Percentiles rank a stretch among this genome's conserved stretches.
Conservation (phyloP, 345 rosid species). For the Brassica juncea region DNA sequence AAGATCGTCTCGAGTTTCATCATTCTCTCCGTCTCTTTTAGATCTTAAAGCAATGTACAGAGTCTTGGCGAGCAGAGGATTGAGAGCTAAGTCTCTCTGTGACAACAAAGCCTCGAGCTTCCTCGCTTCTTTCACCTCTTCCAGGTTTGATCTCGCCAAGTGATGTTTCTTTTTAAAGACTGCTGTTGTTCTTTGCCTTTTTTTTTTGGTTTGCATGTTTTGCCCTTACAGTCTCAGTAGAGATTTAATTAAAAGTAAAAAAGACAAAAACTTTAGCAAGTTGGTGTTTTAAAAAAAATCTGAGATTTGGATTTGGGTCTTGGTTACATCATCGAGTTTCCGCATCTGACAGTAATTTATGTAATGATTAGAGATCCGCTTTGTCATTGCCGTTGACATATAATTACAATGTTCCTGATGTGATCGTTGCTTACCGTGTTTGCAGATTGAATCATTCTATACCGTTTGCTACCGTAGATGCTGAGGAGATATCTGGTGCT, state of each 20-base stretch:
- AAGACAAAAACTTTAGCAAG: slow-evolving; percentile 29
- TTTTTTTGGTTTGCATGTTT: slow-evolving; percentile 21
- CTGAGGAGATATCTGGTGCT: slow-evolving; percentile 79
- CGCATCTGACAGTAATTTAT: slow-evolving; percentile 18
- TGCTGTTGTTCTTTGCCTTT: not conserved
- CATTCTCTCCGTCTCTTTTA: slow-evolving; percentile 28
- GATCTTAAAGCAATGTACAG: slow-evolving; percentile 51
- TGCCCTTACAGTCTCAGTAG: not conserved
- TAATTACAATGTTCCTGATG: not conserved
- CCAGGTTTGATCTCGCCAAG: slow-evolving; percentile 43
- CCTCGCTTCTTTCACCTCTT: slow-evolving; percentile 41
- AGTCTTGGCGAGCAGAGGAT: slow-evolving; percentile 39
- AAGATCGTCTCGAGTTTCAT: slow-evolving; percentile 1
- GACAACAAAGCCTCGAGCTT: slow-evolving; percentile 34
- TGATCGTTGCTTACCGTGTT: not conserved
- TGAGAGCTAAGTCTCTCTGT: slow-evolving; percentile 48
- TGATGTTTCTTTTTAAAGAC: not conserved
- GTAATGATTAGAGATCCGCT: not conserved
- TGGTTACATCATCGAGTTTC: slow-evolving; percentile 12
- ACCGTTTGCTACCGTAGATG: slow-evolving; percentile 84
- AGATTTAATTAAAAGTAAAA: not conserved
- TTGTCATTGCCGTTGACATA: not conserved
- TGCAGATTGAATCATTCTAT: slow-evolving; percentile 71
- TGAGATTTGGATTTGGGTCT: not conserved
- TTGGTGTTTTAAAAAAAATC: slow-evolving; percentile 27